Evolutionary conservation across 1,139 yeast species (phyloP), one percentile per base, ranked within the genome.

Genomic region (Chernovozyma aurita): DNA sequence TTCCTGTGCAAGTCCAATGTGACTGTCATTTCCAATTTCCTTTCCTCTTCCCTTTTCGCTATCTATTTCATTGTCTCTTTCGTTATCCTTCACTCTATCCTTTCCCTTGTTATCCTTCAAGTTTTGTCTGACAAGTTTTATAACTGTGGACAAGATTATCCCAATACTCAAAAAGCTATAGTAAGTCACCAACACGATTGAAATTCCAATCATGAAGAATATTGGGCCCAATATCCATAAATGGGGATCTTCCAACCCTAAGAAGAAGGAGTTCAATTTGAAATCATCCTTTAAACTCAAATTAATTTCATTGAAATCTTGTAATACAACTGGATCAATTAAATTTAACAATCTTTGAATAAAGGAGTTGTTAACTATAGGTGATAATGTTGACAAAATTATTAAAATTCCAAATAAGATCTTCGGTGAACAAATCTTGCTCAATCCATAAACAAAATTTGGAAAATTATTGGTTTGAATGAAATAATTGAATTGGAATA

Each of bases 241-340:
- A 29, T 70, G 67, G 9, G 59, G 52, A 38, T 80, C 87, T 42
- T 80, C 79, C 7, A 84, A 58, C 0, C 95, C 95, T 36, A 86
- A 59, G 48, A 76, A 84, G 49, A 74, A 80, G 15, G 62, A 49
- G 37, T 66, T 63, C 35, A 61, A 43, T 36, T 49, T 51, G 44
- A 49, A 63, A 15, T 48, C 52, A 8, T 47, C 34, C 32, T 50
- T 46, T 18, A 55, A 38, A 33, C 59, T 55, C 35, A 57, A 35
- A 34, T 57, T 60, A 28, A 61, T 52, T 36, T 63, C 67, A 42
- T 63, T 63, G 5, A 48, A 38, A 35, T 69, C 73, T 32, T 57
- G 63, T 36, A 74, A 47, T 3, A 68, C 72, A 8, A 76, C 73
- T 0, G 85, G 85, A 49, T 80, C 85, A n/a, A 80, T 47, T n/a